Conservation (phyloP, 768 basidiomycete species). For the Chalciporus sphaerocephalus region DNA sequence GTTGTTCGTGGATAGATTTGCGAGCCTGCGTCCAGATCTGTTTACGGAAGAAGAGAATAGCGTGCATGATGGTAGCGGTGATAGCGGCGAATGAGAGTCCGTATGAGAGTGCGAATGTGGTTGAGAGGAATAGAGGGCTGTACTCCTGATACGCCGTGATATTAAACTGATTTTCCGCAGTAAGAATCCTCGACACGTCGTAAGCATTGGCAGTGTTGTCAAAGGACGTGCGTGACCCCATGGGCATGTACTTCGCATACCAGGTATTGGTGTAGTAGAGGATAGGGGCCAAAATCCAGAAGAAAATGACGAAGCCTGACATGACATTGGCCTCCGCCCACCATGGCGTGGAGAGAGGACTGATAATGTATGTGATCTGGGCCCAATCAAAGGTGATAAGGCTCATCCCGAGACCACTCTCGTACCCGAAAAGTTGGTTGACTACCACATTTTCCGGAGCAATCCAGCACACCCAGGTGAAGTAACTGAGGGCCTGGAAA, state of each 20-base stretch:
- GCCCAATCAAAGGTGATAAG: slow-evolving; percentile 80
- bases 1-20: slow-evolving; percentile 48
- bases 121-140: slow-evolving; percentile 41
- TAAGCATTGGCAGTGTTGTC: slow-evolving; percentile 41
- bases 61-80: slow-evolving; percentile 38
- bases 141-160: slow-evolving; percentile 33
- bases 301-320: slow-evolving; percentile 34
- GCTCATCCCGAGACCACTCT: slow-evolving; percentile 58
- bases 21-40: slow-evolving; percentile 52
- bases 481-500: slow-evolving; percentile 62
- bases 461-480: slow-evolving; percentile 64
- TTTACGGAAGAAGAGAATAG: slow-evolving; percentile 52
- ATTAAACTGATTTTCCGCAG: slow-evolving; percentile 30
- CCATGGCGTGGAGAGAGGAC: slow-evolving; percentile 32
- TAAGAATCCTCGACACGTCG: slow-evolving; percentile 38
- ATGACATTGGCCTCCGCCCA: slow-evolving; percentile 41
- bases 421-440: slow-evolving; percentile 74
- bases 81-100: slow-evolving; percentile 42
- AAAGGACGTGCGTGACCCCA: slow-evolving; percentile 39
- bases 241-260: slow-evolving; percentile 37
- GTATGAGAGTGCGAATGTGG: slow-evolving; percentile 54
- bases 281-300: slow-evolving; percentile 29
- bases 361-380: slow-evolving; percentile 59
- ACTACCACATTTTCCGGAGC: slow-evolving; percentile 63
- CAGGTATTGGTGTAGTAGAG: slow-evolving; percentile 36